Evolutionary conservation across 345 rosid genomes (phyloP).

Genomic region (Aurinia saxatilis): DNA sequence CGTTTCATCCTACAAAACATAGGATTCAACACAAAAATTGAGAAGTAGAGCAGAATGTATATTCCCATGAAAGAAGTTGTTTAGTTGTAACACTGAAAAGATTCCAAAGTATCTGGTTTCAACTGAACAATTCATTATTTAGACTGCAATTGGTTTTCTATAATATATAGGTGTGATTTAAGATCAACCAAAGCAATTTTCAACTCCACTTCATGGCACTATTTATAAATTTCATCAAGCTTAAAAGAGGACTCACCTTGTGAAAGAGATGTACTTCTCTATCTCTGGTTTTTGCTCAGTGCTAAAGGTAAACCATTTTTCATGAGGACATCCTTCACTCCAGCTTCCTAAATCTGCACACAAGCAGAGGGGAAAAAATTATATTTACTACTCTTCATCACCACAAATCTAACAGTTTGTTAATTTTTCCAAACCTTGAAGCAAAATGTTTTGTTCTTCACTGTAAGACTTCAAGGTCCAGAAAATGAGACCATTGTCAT

Average conservation of each 20-base stretch:
- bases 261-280: slow-evolving; percentile 48
- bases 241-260: slow-evolving; percentile 33
- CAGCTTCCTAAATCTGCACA: slow-evolving; percentile 41
- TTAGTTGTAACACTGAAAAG: neutral
- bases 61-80: neutral
- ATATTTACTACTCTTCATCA: neutral
- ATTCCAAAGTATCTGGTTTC: neutral
- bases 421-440: slow-evolving; percentile 52
- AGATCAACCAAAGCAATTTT: neutral
- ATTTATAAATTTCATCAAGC: neutral
- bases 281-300: slow-evolving; percentile 48
- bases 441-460: slow-evolving; percentile 40
- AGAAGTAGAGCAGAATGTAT: neutral
- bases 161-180: neutral
- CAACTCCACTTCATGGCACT: neutral
- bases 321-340: slow-evolving; percentile 31
- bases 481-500: slow-evolving; percentile 41
- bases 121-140: neutral
- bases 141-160: neutral
- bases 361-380: neutral
- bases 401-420: neutral
- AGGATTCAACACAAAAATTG: neutral
- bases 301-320: slow-evolving; percentile 58
- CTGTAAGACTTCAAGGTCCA: slow-evolving; percentile 55
- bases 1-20: slow-evolving; percentile 21